A percentile compares a stretch with the other conserved stretches of the same genome.
These are phyloP conservation scores for Fistulinella cinereoalba DNA, from an alignment of 1,284 basidiomycete genomes.

Conservation along the genomic window DNA sequence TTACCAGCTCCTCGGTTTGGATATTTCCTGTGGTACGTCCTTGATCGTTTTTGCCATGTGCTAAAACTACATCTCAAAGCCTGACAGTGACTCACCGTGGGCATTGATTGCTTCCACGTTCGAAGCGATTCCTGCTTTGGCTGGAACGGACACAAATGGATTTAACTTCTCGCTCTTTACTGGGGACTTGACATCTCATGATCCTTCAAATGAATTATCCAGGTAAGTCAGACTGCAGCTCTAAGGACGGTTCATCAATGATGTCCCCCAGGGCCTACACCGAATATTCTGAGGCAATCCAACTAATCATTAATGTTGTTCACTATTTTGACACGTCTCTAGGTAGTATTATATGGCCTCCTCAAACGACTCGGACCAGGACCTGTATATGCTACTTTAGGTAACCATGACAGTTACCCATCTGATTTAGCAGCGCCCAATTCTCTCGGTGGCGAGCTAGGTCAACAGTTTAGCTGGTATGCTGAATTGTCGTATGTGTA, in stretches of 20 bases:
- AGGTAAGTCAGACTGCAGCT: constrained; percentile 36
- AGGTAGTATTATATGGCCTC: constrained; percentile 65
- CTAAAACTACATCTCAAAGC: not conserved
- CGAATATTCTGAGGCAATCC: constrained; percentile 55
- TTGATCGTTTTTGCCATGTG: not conserved
- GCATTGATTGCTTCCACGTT: constrained; percentile 61
- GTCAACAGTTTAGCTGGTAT: constrained; percentile 64
- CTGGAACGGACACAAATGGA: constrained; percentile 58
- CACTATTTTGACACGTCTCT: constrained; percentile 4
- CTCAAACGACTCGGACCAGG: constrained; percentile 62
- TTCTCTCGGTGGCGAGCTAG: constrained; percentile 51
- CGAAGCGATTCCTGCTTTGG: constrained; percentile 64
- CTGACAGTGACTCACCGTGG: constrained; percentile 64
- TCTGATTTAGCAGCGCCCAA: constrained; percentile 43
- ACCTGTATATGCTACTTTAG: constrained; percentile 68
- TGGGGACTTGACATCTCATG: constrained; percentile 76
- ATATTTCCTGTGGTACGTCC: constrained; percentile 53
- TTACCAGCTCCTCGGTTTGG: constrained; percentile 68
- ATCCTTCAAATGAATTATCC: constrained; percentile 61
- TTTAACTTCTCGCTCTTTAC: constrained; percentile 73
- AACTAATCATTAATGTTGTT: not conserved
- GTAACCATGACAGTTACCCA: constrained; percentile 60
- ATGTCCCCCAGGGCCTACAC: constrained; percentile 39
- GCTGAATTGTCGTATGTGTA: not conserved
- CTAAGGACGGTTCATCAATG: constrained; percentile 1